Percentiles rank a stretch among this genome's conserved stretches.
Conservation (phyloP, 495 filamentous ascomycete species). For the Thermothielavioides terrestris region DNA sequence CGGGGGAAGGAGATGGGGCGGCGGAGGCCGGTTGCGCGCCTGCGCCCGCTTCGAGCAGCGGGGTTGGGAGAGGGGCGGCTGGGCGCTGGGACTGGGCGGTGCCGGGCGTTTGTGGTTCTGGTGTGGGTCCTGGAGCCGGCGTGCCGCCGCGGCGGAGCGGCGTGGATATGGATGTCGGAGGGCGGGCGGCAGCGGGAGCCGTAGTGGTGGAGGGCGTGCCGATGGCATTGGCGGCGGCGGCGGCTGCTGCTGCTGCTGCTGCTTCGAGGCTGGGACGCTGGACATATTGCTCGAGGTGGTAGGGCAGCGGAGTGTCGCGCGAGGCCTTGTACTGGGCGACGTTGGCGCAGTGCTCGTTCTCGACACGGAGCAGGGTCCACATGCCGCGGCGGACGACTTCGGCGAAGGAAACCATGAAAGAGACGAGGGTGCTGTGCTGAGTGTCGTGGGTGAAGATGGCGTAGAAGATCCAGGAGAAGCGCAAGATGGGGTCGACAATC, state of each 20-base stretch:
- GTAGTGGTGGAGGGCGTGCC: neutral
- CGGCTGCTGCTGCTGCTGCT: neutral
- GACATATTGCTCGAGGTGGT: conserved; percentile 44
- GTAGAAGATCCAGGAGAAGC: conserved; percentile 95
- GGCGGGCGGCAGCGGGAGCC: neutral
- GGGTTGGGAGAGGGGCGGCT: neutral
- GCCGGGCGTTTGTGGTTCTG: neutral
- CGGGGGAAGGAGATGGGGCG: no score
- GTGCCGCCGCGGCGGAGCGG: neutral
- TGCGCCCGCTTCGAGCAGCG: no score
- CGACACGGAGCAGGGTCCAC: conserved; percentile 88
- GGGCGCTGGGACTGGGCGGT: no score
- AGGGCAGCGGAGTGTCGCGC: conserved; percentile 73
- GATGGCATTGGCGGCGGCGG: neutral
- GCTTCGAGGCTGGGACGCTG: conserved; percentile 21
- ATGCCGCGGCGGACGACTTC: conserved; percentile 77
- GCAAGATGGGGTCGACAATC: conserved; percentile 74
- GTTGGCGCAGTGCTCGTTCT: conserved; percentile 92
- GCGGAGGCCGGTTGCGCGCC: no score
- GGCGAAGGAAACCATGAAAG: conserved; percentile 64
- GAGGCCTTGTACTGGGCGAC: conserved; percentile 76
- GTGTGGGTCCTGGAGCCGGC: neutral
- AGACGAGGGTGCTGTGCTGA: conserved; percentile 71
- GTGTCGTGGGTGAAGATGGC: conserved; percentile 67
- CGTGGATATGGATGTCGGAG: neutral